These are phyloP conservation scores for Yamadazyma scolyti DNA, from an alignment of 805 yeast genomes.

Conservation along the genomic window DNA sequence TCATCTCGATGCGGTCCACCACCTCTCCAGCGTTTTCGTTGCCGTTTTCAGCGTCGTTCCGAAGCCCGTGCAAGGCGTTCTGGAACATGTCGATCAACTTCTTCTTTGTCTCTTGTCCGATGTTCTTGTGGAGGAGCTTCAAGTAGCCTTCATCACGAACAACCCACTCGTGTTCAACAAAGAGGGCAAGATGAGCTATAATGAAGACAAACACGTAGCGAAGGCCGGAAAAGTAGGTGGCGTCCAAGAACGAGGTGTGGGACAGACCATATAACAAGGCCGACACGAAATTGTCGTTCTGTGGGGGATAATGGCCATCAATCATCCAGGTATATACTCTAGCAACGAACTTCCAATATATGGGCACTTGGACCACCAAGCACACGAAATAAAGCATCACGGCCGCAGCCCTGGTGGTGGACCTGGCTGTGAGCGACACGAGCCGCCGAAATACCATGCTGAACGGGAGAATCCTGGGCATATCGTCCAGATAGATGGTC, in stretches of 20 bases:
- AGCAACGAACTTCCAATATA: constrained; percentile 53
- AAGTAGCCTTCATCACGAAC: constrained; percentile 65
- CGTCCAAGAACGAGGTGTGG: constrained; percentile 18
- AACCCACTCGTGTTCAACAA: constrained; percentile 68
- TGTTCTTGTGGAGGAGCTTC: constrained; percentile 52
- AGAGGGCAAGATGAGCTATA: constrained; percentile 42
- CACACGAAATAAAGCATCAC: constrained; percentile 38
- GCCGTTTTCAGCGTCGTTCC: constrained; percentile 20
- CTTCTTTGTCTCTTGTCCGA: constrained; percentile 54
- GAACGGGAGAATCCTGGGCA: constrained; percentile 64
- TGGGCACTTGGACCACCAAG: constrained; percentile 50
- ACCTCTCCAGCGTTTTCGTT: constrained; percentile 20
- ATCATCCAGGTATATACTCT: constrained; percentile 53
- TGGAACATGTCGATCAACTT: constrained; percentile 37
- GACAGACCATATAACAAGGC: constrained; percentile 40
- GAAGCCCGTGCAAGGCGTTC: constrained; percentile 20
- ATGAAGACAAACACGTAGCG: constrained; percentile 39
- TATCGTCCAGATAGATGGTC: constrained; percentile 59
- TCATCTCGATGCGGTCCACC: constrained; percentile 19
- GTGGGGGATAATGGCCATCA: constrained; percentile 48
- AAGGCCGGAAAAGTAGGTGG: constrained; percentile 36
- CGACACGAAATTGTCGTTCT: constrained; percentile 20
- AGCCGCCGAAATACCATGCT: constrained; percentile 42
- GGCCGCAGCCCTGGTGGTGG: constrained; percentile 16
- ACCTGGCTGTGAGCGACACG: constrained; percentile 11